Percentiles rank a stretch among this genome's conserved stretches.
phyloP scores from a whole-genome alignment of 2,329 filamentous ascomycete species.

The Colletotrichum sidae region DNA sequence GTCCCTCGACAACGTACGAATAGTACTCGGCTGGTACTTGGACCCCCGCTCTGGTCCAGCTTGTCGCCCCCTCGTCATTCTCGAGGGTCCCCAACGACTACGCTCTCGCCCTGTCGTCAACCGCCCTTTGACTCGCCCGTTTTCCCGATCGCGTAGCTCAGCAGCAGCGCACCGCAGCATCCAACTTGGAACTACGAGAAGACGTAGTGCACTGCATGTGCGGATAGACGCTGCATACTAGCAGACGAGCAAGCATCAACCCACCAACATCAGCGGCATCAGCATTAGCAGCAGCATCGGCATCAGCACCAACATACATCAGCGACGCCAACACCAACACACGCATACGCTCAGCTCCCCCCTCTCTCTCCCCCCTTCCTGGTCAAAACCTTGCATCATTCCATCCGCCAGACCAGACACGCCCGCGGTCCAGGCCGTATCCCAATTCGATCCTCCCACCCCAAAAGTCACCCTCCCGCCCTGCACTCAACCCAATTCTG shows the following conservation, averaged over 20 bases:
- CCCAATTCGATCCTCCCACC: conserved; percentile 14
- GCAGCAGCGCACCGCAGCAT: background rate
- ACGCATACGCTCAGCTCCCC: conserved; percentile 17
- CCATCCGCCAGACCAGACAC: conserved; percentile 32
- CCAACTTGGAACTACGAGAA: too few relatives aligned
- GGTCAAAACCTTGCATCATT: conserved; percentile 30
- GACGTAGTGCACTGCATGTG: too few relatives aligned
- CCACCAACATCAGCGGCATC: too few relatives aligned
- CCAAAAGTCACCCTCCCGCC: conserved; percentile 4
- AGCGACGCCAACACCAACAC: too few relatives aligned
- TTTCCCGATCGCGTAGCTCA: conserved; percentile 2
- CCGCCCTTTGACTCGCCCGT: conserved; percentile 31
- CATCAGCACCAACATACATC: too few relatives aligned
- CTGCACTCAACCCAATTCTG: conserved; percentile 19
- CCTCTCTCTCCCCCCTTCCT: conserved; percentile 6
- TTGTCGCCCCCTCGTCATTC: conserved; percentile 35
- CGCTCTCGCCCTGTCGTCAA: conserved; percentile 30
- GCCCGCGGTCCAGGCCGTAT: conserved; percentile 24
- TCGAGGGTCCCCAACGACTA: conserved; percentile 28
- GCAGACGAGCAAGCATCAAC: too few relatives aligned
- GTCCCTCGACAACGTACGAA: background rate
- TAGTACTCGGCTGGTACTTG: conserved; percentile 8
- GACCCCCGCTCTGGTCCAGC: conserved; percentile 20
- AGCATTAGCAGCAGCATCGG: too few relatives aligned
- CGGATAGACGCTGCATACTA: too few relatives aligned